These are phyloP conservation scores for Sarocladium brachiariae DNA, from an alignment of 2,329 filamentous ascomycete species.

Conservation along the genomic window DNA sequence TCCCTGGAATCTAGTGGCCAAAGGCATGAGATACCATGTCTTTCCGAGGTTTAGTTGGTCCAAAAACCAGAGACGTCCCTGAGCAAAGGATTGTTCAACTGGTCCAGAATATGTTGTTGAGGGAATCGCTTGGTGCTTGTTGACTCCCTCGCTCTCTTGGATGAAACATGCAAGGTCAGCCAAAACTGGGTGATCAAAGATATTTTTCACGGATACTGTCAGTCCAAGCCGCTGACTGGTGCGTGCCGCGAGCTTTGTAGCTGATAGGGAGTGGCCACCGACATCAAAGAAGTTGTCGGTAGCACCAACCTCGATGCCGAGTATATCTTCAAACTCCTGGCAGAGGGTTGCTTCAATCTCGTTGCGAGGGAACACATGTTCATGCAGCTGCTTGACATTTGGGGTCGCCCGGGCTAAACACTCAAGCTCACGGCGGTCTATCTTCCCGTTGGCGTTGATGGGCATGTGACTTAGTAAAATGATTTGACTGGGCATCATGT, in stretches of 20 bases:
- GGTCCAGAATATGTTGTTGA: constrained; percentile 10
- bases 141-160: neutral
- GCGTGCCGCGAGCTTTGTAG: constrained; percentile 10
- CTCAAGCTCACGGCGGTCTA: constrained; percentile 16
- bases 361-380: constrained; percentile 4
- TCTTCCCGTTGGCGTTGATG: constrained; percentile 20
- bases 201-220: neutral
- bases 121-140: neutral
- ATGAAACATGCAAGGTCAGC: neutral
- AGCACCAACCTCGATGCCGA: neutral
- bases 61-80: constrained; percentile 18
- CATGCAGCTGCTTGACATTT: neutral
- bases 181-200: constrained; percentile 3
- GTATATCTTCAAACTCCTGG: constrained; percentile 4
- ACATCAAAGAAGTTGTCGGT: constrained; percentile 13
- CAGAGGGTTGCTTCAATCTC: constrained; percentile 6
- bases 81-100: constrained; percentile 18
- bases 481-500: constrained; percentile 20
- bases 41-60: constrained; percentile 15
- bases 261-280: constrained; percentile 13
- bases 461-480: constrained; percentile 18
- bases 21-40: constrained; percentile 16
- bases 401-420: neutral
- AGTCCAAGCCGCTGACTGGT: neutral
- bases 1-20: constrained; percentile 13